Percentiles rank a stretch among this genome's conserved stretches.
These are phyloP conservation scores for Athelia psychrophila DNA, from an alignment of 1,284 basidiomycete genomes.

Conservation along the genomic window DNA sequence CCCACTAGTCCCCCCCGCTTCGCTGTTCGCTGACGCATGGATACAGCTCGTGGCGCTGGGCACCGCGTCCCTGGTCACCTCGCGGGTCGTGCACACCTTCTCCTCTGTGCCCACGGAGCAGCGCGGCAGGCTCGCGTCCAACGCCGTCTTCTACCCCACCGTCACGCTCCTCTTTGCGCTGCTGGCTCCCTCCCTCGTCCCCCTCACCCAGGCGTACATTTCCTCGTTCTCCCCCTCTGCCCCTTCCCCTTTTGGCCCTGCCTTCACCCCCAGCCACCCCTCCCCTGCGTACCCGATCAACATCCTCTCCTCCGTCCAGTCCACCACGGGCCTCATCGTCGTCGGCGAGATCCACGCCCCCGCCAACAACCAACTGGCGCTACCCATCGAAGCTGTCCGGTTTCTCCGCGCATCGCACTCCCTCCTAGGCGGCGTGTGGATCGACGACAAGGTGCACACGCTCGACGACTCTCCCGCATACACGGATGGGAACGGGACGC, in stretches of 20 bases:
- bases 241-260: conserved; percentile 45
- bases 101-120: neutral
- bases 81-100: neutral
- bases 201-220: conserved; percentile 51
- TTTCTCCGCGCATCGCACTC: conserved; percentile 88
- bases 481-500: conserved; percentile 50
- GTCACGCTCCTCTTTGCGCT: conserved; percentile 13
- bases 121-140: neutral
- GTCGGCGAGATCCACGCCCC: conserved; percentile 69
- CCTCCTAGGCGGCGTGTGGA: conserved; percentile 87
- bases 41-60: neutral
- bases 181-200: conserved; percentile 30
- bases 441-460: conserved; percentile 45
- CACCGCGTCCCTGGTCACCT: neutral
- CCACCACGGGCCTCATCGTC: conserved; percentile 74
- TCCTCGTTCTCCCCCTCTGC: conserved; percentile 33
- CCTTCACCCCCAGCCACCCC: conserved; percentile 47
- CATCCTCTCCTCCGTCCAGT: conserved; percentile 68
- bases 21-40: neutral
- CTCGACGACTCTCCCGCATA: conserved; percentile 37
- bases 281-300: conserved; percentile 47
- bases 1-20: too few species aligned
- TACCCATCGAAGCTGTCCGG: conserved; percentile 34
- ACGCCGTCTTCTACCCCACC: neutral
- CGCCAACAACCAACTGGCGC: conserved; percentile 23